These are phyloP conservation scores for Phytophthora syringae DNA, from an alignment of 352 stramenopile genomes.

Conservation along the genomic window DNA sequence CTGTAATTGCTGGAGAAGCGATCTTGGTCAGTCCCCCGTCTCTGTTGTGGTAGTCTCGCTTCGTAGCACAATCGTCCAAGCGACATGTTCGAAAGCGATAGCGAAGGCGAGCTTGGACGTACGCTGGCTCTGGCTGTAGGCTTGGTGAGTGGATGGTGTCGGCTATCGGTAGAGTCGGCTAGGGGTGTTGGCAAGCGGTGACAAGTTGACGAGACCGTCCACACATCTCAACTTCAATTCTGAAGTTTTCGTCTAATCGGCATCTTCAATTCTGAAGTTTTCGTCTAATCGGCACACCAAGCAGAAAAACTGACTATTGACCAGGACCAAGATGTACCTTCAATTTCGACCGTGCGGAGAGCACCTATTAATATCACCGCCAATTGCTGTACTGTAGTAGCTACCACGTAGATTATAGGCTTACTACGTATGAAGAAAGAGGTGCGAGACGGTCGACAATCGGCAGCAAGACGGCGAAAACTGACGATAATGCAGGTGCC, in stretches of 20 bases:
- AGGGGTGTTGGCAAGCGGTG: neutral
- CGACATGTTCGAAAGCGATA: conserved; percentile 25
- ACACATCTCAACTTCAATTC: conserved; percentile 27
- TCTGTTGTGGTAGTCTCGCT: conserved; percentile 24
- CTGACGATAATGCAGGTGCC: neutral
- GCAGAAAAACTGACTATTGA: conserved; percentile 12
- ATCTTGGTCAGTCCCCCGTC: conserved; percentile 4
- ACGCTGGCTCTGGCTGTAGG: neutral
- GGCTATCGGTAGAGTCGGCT: neutral
- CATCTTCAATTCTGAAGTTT: too few relatives aligned
- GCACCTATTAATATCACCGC: neutral
- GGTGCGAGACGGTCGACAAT: neutral
- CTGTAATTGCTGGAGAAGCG: conserved; percentile 8
- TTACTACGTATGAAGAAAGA: neutral
- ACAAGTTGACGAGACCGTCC: conserved; percentile 4
- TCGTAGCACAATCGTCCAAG: conserved; percentile 16
- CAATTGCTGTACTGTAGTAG: too few relatives aligned
- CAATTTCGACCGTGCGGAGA: neutral
- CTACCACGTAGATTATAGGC: neutral
- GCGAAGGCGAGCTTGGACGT: neutral
- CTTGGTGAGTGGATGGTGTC: conserved; percentile 4
- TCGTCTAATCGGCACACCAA: too few relatives aligned
- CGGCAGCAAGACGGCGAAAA: neutral
- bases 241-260: conserved; percentile 36
- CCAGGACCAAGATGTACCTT: neutral